phyloP scores from a whole-genome alignment of 148 eudicot species.

The Amaranthus hypochondriacus region DNA sequence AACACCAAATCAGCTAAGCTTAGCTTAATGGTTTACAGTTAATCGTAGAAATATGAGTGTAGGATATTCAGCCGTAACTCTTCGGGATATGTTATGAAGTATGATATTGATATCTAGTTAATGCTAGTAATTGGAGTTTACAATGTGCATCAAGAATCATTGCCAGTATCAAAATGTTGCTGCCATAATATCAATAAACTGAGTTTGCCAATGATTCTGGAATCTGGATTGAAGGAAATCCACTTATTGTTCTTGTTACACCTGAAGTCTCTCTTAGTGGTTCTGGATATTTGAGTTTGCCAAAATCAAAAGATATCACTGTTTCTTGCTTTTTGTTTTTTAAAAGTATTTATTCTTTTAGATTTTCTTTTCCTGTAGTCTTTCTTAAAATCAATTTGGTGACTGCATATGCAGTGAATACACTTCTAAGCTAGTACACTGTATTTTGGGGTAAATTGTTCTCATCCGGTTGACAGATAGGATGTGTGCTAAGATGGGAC shows the following conservation, averaged over 20 bases:
- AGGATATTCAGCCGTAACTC: background rate
- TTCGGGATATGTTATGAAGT: background rate
- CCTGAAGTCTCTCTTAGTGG: background rate
- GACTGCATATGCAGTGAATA: background rate
- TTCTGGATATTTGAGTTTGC: constrained; percentile 1
- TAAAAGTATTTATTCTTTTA: background rate
- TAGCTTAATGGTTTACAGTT: too few species aligned
- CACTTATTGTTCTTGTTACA: background rate
- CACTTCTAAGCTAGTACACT: background rate
- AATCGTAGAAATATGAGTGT: background rate
- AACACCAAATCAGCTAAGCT: background rate
- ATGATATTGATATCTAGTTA: background rate
- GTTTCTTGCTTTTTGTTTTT: background rate
- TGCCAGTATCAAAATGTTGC: background rate
- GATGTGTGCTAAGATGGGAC: background rate
- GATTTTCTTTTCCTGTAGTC: background rate
- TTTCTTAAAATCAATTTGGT: background rate
- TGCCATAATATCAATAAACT: too few species aligned
- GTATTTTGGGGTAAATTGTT: background rate
- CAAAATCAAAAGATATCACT: background rate
- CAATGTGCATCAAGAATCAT: background rate
- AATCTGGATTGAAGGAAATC: background rate
- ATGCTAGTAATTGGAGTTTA: background rate
- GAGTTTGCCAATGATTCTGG: too few species aligned
- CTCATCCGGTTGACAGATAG: background rate